A percentile compares a stretch with the other conserved stretches of the same genome.
phyloP scores from a whole-genome alignment of 805 yeast species.

The Metahyphopichia silvanorum region DNA sequence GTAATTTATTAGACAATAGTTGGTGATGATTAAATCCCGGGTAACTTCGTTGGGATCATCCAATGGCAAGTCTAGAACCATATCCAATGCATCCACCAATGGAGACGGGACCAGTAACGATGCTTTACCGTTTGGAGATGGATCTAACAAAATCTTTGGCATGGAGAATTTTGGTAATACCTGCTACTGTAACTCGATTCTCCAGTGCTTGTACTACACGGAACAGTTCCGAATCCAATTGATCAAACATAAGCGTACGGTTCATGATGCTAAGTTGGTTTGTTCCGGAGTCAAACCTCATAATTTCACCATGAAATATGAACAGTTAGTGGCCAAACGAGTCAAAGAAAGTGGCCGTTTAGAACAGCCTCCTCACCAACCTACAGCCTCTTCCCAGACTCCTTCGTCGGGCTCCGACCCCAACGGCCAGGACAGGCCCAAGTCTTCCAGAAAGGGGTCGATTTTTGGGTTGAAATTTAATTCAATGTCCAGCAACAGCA shows the following conservation, averaged over 20 bases:
- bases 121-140: slow-evolving; percentile 58
- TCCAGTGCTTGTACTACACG: slow-evolving; percentile 83
- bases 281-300: slow-evolving; percentile 32
- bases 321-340: slow-evolving; percentile 34
- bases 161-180: slow-evolving; percentile 88
- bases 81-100: too few relatives aligned
- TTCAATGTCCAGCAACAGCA: slow-evolving; percentile 9
- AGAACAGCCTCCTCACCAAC: slow-evolving; percentile 1
- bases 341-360: slow-evolving; percentile 24
- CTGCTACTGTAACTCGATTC: slow-evolving; percentile 89
- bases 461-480: slow-evolving; percentile 39
- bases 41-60: too few relatives aligned
- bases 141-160: slow-evolving; percentile 68
- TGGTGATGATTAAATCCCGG: too few relatives aligned
- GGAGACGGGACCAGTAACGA: too few relatives aligned
- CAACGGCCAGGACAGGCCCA: slow-evolving; percentile 13
- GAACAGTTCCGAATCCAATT: slow-evolving; percentile 54
- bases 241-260: slow-evolving; percentile 23
- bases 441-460: slow-evolving; percentile 30
- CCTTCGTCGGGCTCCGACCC: slow-evolving; percentile 4
- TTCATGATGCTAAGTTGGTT: slow-evolving; percentile 28
- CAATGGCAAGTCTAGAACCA: too few relatives aligned
- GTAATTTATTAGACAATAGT: too few relatives aligned
- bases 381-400: background rate
- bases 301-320: slow-evolving; percentile 36